Percentiles rank a stretch among this genome's conserved stretches.
Evolutionary conservation across 176 grass and related monocot genomes (phyloP).

Genomic region (Panicum miliaceum): DNA sequence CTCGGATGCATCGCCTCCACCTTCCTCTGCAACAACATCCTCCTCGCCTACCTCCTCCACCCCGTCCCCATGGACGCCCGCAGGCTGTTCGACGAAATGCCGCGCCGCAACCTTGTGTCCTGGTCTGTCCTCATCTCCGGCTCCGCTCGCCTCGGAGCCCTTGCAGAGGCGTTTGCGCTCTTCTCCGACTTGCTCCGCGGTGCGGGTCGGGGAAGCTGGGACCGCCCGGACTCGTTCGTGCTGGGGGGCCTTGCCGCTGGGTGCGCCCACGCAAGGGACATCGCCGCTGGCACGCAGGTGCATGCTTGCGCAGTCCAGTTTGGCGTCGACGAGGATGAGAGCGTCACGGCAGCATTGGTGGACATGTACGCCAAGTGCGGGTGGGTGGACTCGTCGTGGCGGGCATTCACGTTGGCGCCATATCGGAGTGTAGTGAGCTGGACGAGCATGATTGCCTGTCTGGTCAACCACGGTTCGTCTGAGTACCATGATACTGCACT

Average conservation of each 20-base stretch:
- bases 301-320: constrained; percentile 54
- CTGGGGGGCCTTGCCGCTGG: constrained; percentile 48
- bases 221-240: constrained; percentile 43
- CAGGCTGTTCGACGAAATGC: constrained; percentile 68
- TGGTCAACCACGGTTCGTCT: constrained; percentile 41
- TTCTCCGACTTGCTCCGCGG: constrained; percentile 46
- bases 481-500: constrained; percentile 37
- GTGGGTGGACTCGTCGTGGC: constrained; percentile 45
- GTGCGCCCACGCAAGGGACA: constrained; percentile 42
- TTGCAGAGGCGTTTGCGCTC: constrained; percentile 16
- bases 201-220: not conserved
- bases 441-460: constrained; percentile 66
- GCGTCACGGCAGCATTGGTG: too few relatives aligned
- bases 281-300: constrained; percentile 33
- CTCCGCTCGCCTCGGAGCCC: constrained; percentile 23
- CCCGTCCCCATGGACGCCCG: constrained; percentile 37
- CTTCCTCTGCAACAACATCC: constrained; percentile 61
- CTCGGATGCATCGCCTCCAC: constrained; percentile 55
- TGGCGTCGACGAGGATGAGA: constrained; percentile 26
- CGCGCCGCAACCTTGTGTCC: constrained; percentile 51
- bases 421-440: constrained; percentile 51
- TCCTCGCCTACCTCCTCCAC: constrained; percentile 2
- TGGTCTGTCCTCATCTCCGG: constrained; percentile 44
- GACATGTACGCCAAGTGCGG: constrained; percentile 48
- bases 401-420: constrained; percentile 37